These are phyloP conservation scores for Ceratobasidium theobromae DNA, from an alignment of 1,284 basidiomycete genomes.

Conservation along the genomic window DNA sequence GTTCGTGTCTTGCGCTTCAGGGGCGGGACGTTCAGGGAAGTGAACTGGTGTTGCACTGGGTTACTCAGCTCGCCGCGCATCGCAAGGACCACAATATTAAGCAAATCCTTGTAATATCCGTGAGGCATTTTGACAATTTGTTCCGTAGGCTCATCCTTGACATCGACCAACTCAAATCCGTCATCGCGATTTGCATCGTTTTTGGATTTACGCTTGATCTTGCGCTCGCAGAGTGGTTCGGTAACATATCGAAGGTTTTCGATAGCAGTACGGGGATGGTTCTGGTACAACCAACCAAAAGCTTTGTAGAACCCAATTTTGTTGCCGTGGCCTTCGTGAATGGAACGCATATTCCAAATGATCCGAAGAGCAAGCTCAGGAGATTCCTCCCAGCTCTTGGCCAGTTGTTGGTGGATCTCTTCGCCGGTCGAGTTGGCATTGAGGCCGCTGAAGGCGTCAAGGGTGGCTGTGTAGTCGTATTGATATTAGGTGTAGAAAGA, in stretches of 20 bases:
- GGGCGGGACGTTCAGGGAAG: constrained; percentile 35
- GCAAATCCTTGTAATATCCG: constrained; percentile 69
- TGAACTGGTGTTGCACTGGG: constrained; percentile 42
- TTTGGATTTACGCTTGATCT: constrained; percentile 38
- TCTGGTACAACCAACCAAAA: constrained; percentile 63
- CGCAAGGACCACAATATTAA: constrained; percentile 61
- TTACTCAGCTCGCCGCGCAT: constrained; percentile 51
- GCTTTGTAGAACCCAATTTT: constrained; percentile 59
- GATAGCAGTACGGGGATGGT: constrained; percentile 65
- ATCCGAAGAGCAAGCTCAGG: constrained; percentile 55
- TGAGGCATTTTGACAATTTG: constrained; percentile 46
- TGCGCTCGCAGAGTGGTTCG: constrained; percentile 49
- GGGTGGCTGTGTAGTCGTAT: background rate
- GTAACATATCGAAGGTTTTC: constrained; percentile 55
- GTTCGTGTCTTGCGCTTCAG: constrained; percentile 20
- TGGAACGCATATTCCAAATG: constrained; percentile 63
- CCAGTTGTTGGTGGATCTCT: constrained; percentile 45
- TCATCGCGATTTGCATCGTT: constrained; percentile 30
- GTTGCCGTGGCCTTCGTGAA: constrained; percentile 55
- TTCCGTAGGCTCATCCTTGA: constrained; percentile 34
- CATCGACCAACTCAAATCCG: constrained; percentile 28
- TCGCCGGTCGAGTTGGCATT: constrained; percentile 36
- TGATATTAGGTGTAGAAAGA: too few species aligned
- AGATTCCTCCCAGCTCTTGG: constrained; percentile 56
- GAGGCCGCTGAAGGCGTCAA: constrained; percentile 35